Percentiles rank a stretch among this genome's conserved stretches.
These are phyloP conservation scores for Russula sp. DNA, from an alignment of 768 basidiomycete species.

Conservation along the genomic window DNA sequence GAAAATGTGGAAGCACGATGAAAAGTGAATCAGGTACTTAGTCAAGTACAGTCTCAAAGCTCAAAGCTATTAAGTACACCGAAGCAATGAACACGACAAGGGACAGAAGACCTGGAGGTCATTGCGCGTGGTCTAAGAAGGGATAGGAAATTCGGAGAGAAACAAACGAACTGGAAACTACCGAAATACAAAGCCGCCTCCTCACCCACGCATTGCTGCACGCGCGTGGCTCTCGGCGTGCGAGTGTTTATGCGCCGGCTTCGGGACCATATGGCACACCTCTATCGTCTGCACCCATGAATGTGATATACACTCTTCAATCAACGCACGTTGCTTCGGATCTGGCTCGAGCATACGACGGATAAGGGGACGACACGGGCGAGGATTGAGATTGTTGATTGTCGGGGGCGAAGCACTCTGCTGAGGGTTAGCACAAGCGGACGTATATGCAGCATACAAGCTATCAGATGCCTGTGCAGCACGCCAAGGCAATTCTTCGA, in stretches of 20 bases:
- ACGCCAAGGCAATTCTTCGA: conserved; percentile 97
- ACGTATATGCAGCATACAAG: conserved; percentile 74
- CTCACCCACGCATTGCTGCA: conserved; percentile 22
- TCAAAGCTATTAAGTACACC: conserved; percentile 14
- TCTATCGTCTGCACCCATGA: conserved; percentile 80
- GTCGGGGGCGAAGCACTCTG: conserved; percentile 55
- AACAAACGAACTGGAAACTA: conserved; percentile 4
- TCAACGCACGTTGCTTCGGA: conserved; percentile 66
- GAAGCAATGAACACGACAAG: background rate
- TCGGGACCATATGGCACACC: conserved; percentile 66
- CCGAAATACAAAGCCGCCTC: background rate
- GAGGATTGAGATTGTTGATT: conserved; percentile 84
- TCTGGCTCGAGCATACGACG: conserved; percentile 96
- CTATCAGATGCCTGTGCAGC: conserved; percentile 81
- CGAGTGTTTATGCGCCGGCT: conserved; percentile 71
- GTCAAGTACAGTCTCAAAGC: conserved; percentile 7
- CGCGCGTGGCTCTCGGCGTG: conserved; percentile 29
- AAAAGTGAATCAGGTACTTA: background rate
- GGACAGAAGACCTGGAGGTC: conserved; percentile 1
- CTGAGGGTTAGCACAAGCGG: conserved; percentile 49
- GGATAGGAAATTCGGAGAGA: background rate
- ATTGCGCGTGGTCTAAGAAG: background rate
- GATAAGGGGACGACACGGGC: conserved; percentile 77
- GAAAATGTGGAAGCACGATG: background rate
- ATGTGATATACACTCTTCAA: conserved; percentile 79